These are phyloP conservation scores for Fraxinus xanthoxyloides DNA, from an alignment of 305 asterid species.

Conservation along the genomic window DNA sequence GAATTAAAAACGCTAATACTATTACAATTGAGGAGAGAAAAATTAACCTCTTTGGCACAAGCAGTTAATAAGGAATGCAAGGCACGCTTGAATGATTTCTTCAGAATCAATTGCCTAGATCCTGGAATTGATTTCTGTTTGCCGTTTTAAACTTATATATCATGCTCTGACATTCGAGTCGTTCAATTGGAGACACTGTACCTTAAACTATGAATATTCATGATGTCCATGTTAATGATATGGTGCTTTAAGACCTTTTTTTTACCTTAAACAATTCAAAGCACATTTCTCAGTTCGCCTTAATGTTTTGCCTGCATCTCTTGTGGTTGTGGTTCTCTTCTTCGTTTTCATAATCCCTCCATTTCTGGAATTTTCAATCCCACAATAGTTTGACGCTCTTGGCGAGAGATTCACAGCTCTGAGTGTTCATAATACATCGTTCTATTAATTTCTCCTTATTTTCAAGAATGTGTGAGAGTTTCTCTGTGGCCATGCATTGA, in stretches of 20 bases:
- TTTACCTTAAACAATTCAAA: slow-evolving; percentile 13
- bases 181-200: background rate
- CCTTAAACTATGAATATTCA: background rate
- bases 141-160: background rate
- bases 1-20: background rate
- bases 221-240: background rate
- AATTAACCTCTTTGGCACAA: slow-evolving; percentile 51
- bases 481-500: slow-evolving; percentile 37
- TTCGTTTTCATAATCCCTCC: slow-evolving; percentile 27
- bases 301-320: background rate
- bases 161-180: background rate
- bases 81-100: slow-evolving; percentile 48
- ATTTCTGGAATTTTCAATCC: slow-evolving; percentile 89
- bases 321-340: slow-evolving; percentile 12
- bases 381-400: slow-evolving; percentile 67
- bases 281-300: background rate
- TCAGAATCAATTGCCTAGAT: slow-evolving; percentile 49
- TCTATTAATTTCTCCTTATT: slow-evolving; percentile 8
- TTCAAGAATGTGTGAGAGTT: slow-evolving; percentile 4
- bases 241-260: background rate
- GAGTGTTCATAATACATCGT: slow-evolving; percentile 25
- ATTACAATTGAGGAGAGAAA: background rate
- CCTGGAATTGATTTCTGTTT: slow-evolving; percentile 37
- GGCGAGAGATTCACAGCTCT: slow-evolving; percentile 88
- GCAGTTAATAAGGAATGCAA: slow-evolving; percentile 49